Conservation (phyloP, 495 filamentous ascomycete species). For the Annulohypoxylon bovei region DNA sequence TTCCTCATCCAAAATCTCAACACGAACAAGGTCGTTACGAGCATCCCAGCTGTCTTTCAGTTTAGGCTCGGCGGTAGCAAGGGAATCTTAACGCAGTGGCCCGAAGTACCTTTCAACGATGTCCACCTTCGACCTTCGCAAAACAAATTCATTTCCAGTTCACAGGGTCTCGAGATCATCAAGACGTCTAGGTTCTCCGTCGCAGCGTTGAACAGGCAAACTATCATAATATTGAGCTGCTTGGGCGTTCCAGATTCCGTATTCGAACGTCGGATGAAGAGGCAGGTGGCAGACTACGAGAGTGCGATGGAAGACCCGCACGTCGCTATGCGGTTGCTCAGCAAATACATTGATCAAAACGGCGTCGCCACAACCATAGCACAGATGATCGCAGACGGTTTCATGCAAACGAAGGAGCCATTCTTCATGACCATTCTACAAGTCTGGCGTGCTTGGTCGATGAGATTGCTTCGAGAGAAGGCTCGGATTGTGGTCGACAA, state of each 20-base stretch:
- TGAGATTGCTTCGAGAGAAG: constrained; percentile 91
- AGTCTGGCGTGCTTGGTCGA: constrained; percentile 83
- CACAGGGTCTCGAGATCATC: constrained; percentile 84
- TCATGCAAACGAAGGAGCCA: constrained; percentile 79
- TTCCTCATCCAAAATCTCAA: constrained; percentile 73
- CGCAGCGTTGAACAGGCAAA: constrained; percentile 87
- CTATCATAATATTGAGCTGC: constrained; percentile 82
- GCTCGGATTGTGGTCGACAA: constrained; percentile 83
- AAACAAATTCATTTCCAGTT: constrained; percentile 80
- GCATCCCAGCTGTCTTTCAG: constrained; percentile 83
- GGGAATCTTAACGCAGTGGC: constrained; percentile 80
- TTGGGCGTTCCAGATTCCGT: constrained; percentile 75
- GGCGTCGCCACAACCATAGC: constrained; percentile 78
- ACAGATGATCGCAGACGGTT: constrained; percentile 79
- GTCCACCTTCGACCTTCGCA: constrained; percentile 85
- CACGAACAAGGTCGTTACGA: constrained; percentile 54
- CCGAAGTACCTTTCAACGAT: constrained; percentile 67
- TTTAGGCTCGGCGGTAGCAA: constrained; percentile 94
- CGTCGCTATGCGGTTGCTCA: constrained; percentile 72
- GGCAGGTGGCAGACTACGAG: constrained; percentile 71
- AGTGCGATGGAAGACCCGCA: constrained; percentile 70
- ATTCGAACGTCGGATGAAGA: constrained; percentile 72
- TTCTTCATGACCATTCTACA: constrained; percentile 79
- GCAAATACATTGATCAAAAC: constrained; percentile 84
- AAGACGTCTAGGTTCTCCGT: constrained; percentile 76